Evolutionary conservation across 352 stramenopile genomes (phyloP).

Genomic region (Stramenopiles sp.): DNA sequence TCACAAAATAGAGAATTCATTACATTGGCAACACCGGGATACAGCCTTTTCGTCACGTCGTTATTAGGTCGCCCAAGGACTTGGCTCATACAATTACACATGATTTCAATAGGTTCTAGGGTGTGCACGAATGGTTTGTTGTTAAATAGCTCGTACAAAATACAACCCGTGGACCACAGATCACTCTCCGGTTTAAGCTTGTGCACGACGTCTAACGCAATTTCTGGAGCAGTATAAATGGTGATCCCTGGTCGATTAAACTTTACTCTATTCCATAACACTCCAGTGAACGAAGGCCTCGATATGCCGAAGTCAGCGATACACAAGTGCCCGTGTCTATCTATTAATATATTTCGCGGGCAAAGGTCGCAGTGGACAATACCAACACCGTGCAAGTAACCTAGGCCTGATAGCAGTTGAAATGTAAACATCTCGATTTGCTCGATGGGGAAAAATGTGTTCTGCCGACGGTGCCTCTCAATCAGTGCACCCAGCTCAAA

Average conservation of each 20-base stretch:
- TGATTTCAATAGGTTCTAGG: not conserved
- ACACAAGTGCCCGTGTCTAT: not conserved
- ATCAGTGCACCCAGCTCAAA: not conserved
- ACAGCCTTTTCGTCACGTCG: not conserved
- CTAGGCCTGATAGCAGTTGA: not conserved
- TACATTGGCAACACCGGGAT: not conserved
- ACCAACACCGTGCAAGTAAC: not conserved
- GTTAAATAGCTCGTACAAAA: not conserved
- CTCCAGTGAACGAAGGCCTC: not conserved
- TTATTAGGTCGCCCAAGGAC: not conserved
- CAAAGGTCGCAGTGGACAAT: not conserved
- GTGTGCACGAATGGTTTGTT: not conserved
- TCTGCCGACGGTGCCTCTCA: not conserved
- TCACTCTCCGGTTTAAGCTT: not conserved
- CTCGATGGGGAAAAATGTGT: not conserved
- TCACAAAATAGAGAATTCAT: not conserved
- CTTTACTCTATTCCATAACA: not conserved
- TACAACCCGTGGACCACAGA: not conserved
- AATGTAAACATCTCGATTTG: not conserved
- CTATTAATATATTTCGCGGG: not conserved
- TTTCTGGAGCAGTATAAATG: not conserved
- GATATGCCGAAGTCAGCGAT: not conserved
- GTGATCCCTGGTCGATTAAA: not conserved
- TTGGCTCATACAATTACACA: not conserved
- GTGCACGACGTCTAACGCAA: not conserved